These are phyloP conservation scores for Fusarium concolor DNA, from an alignment of 2,329 filamentous ascomycete genomes.

Conservation along the genomic window DNA sequence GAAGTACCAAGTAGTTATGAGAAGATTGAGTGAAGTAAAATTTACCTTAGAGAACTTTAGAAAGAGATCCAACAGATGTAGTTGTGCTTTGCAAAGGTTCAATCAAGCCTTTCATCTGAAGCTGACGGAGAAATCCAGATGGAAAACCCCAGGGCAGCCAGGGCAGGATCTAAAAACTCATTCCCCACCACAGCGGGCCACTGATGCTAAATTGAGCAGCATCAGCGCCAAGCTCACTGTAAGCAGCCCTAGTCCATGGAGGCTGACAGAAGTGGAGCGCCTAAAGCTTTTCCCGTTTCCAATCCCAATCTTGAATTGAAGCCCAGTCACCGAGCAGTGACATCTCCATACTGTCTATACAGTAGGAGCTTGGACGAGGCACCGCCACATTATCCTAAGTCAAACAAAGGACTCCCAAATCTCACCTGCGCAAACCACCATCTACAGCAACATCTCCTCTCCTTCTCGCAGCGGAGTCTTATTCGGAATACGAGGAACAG, in stretches of 20 bases:
- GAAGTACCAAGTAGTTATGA: background rate
- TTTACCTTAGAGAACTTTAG: background rate
- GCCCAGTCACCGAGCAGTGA: constrained; percentile 4
- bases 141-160: background rate
- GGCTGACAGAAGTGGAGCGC: constrained; percentile 12
- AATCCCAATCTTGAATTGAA: constrained; percentile 12
- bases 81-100: background rate
- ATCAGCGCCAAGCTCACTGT: constrained; percentile 34
- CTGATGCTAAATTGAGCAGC: constrained; percentile 32
- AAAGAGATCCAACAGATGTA: background rate
- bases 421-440: background rate
- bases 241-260: constrained; percentile 12
- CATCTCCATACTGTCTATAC: constrained; percentile 2
- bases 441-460: background rate
- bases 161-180: background rate
- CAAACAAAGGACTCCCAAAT: constrained; percentile 5
- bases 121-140: background rate
- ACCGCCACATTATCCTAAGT: constrained; percentile 34
- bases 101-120: background rate
- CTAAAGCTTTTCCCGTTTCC: constrained; percentile 10
- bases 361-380: constrained; percentile 19
- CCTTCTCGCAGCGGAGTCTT: background rate
- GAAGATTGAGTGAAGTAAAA: no score
- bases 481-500: background rate
- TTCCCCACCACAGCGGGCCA: constrained; percentile 6